These are phyloP conservation scores for Croton setiger DNA, from an alignment of 441 rosid genomes.

Conservation along the genomic window DNA sequence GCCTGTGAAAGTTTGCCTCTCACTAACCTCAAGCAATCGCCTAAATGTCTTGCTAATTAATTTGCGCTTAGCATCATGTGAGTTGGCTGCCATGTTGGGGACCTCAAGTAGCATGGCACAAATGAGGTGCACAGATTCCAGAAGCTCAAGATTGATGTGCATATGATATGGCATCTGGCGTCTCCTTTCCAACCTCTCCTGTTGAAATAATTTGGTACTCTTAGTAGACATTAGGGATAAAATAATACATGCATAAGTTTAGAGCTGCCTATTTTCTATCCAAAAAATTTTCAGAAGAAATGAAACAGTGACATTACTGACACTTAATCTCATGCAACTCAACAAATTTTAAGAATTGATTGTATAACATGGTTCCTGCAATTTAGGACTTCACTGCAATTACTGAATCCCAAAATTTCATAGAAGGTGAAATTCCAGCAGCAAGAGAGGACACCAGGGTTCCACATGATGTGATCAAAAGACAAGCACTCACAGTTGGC, in stretches of 20 bases:
- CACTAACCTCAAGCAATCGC: conserved; percentile 57
- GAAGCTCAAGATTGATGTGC: conserved; percentile 88
- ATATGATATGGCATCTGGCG: conserved; percentile 85
- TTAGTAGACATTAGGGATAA: not conserved
- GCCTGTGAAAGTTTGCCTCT: conserved; percentile 70
- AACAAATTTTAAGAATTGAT: not conserved
- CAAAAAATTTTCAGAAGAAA: not conserved
- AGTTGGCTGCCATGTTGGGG: conserved; percentile 72
- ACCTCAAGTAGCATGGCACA: conserved; percentile 85
- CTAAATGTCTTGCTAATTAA: conserved; percentile 75
- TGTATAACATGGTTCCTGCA: not conserved
- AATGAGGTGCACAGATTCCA: conserved; percentile 68
- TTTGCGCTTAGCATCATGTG: conserved; percentile 47
- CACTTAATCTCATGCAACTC: not conserved
- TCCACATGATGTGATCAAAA: not conserved
- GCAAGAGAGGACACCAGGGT: not conserved
- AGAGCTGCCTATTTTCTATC: not conserved
- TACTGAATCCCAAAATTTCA: not conserved
- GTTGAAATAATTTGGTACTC: conserved; percentile 16
- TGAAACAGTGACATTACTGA: not conserved
- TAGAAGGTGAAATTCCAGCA: not conserved
- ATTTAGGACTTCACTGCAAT: not conserved
- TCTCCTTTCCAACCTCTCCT: conserved; percentile 78
- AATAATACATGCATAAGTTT: not conserved
- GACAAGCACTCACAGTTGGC: not conserved